phyloP scores from a whole-genome alignment of 257 asterid genomes.

The Eustoma russellianum region DNA sequence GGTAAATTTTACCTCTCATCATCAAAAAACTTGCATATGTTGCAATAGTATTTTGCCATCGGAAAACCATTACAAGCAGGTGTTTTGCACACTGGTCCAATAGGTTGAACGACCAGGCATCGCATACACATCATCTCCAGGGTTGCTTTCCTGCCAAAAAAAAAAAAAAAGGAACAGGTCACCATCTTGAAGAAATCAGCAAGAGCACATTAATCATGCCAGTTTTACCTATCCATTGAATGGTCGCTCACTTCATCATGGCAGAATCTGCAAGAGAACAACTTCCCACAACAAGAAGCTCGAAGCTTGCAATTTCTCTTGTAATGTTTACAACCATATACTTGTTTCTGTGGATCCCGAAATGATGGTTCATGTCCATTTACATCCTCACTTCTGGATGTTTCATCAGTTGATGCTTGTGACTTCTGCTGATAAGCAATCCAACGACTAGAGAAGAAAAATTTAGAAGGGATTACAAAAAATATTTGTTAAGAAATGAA shows the following conservation, averaged over 20 bases:
- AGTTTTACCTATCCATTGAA: slow-evolving; percentile 29
- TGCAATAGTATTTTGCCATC: slow-evolving; percentile 39
- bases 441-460: slow-evolving; percentile 31
- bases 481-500: neutral
- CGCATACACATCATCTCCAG: slow-evolving; percentile 41
- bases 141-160: slow-evolving; percentile 38
- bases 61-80: slow-evolving; percentile 41
- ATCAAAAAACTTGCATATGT: slow-evolving; percentile 39
- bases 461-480: neutral
- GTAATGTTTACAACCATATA: slow-evolving; percentile 38
- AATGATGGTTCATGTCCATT: slow-evolving; percentile 29
- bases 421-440: slow-evolving; percentile 47
- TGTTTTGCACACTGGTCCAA: slow-evolving; percentile 34
- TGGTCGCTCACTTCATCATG: slow-evolving; percentile 45
- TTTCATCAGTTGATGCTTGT: slow-evolving; percentile 28
- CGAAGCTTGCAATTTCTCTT: slow-evolving; percentile 41
- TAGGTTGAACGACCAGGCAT: slow-evolving; percentile 34
- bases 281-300: slow-evolving; percentile 40
- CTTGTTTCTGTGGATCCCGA: slow-evolving; percentile 24
- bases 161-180: slow-evolving; percentile 3
- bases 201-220: neutral
- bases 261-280: slow-evolving; percentile 33
- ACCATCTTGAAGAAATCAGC: slow-evolving; percentile 1
- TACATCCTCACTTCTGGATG: slow-evolving; percentile 20
- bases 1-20: slow-evolving; percentile 31